These are phyloP conservation scores for Epipyxis sp. DNA, from an alignment of 108 stramenopile genomes.

Conservation along the genomic window DNA sequence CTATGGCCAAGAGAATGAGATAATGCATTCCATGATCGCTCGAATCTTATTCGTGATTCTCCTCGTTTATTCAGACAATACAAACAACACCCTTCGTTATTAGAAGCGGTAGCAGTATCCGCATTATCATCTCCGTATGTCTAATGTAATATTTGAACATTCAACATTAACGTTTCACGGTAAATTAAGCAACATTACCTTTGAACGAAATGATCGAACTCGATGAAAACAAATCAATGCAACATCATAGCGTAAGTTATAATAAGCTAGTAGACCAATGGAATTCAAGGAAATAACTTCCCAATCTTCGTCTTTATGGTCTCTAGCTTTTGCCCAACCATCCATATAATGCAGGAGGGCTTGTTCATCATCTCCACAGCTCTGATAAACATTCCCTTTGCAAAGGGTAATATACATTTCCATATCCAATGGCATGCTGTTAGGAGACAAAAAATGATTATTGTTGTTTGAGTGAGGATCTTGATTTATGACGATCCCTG, in stretches of 20 bases:
- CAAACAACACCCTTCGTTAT: slow-evolving; percentile 11
- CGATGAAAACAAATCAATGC: slow-evolving; percentile 13
- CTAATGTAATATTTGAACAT: background rate
- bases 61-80: slow-evolving; percentile 3
- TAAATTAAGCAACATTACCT: background rate
- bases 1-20: background rate
- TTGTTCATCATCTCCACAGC: slow-evolving; percentile 33
- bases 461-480: too few species aligned
- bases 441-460: background rate
- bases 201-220: background rate
- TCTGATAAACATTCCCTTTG: slow-evolving; percentile 36
- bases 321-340: background rate
- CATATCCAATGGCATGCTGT: background rate
- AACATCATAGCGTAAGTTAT: slow-evolving; percentile 11
- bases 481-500: background rate
- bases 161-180: background rate
- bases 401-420: slow-evolving; percentile 10
- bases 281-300: slow-evolving; percentile 1
- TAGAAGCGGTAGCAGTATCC: slow-evolving; percentile 28
- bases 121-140: background rate
- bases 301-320: background rate
- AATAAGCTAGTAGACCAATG: slow-evolving; percentile 23
- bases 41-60: slow-evolving; percentile 10
- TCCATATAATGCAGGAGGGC: slow-evolving; percentile 25
- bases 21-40: background rate